Conservation (phyloP, 2,329 filamentous ascomycete species). For the Colletotrichum costaricense region DNA sequence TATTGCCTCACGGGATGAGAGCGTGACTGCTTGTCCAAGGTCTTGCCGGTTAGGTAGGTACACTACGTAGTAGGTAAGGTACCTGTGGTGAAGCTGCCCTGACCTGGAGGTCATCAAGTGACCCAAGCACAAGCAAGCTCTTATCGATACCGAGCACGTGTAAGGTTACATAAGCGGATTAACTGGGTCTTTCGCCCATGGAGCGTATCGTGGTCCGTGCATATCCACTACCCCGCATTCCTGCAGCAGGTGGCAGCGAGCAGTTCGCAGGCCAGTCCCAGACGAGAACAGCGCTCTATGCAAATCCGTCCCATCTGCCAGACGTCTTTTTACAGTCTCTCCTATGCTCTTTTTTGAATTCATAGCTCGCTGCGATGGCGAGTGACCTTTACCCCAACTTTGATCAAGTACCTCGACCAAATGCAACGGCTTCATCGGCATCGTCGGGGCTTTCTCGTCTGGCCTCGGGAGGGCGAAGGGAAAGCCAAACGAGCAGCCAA, state of each 20-base stretch:
- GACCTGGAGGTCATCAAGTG: background rate
- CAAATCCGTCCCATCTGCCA: background rate
- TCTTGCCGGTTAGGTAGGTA: too few species aligned
- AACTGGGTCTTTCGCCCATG: background rate
- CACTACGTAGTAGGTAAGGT: too few species aligned
- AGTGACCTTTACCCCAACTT: slow-evolving; percentile 15
- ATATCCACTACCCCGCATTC: slow-evolving; percentile 23
- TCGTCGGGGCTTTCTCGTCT: slow-evolving; percentile 31
- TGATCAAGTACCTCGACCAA: slow-evolving; percentile 2
- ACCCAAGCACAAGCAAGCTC: background rate
- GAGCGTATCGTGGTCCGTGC: background rate
- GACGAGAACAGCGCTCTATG: background rate
- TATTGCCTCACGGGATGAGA: too few species aligned
- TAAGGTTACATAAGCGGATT: background rate
- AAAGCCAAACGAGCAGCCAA: background rate
- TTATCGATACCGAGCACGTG: background rate
- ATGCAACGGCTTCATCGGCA: slow-evolving; percentile 22
- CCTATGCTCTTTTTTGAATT: background rate
- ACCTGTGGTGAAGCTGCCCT: background rate
- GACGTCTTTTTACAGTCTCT: background rate
- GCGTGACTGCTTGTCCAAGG: too few species aligned
- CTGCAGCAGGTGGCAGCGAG: slow-evolving; percentile 11
- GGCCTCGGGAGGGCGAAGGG: slow-evolving; percentile 17
- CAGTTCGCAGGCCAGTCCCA: slow-evolving; percentile 16
- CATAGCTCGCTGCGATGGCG: background rate